Conservation (phyloP, 129 eudicot genomes). For the Glebionis coronaria region DNA sequence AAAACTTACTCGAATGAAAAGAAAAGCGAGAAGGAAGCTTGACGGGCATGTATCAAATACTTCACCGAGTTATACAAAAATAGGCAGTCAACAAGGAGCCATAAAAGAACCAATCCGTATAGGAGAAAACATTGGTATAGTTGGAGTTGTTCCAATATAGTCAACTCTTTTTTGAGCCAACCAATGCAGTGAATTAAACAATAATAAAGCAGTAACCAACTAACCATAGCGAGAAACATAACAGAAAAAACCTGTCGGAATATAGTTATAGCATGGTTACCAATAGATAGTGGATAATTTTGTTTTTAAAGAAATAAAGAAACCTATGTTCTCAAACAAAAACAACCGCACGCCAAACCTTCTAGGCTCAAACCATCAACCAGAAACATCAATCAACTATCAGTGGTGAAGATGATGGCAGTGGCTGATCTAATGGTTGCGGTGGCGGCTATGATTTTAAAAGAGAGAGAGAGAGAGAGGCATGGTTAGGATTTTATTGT, state of each 20-base stretch:
- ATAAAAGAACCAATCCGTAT: conserved; percentile 84
- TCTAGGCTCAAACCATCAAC: too few relatives aligned
- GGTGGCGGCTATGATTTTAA: too few relatives aligned
- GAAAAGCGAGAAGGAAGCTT: conserved; percentile 94
- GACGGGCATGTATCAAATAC: conserved; percentile 72
- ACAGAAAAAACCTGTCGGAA: conserved; percentile 94
- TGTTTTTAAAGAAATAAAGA: too few relatives aligned
- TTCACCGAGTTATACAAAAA: conserved; percentile 71
- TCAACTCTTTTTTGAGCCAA: conserved; percentile 99
- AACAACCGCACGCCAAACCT: too few relatives aligned
- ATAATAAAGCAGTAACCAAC: conserved; percentile 79
- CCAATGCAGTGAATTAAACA: conserved; percentile 95
- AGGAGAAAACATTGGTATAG: conserved; percentile 78
- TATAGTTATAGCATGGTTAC: conserved; percentile 92
- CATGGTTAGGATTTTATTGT: too few relatives aligned
- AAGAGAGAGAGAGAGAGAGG: too few relatives aligned
- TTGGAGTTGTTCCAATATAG: conserved; percentile 94
- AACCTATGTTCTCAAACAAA: too few relatives aligned
- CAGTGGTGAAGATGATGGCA: too few relatives aligned
- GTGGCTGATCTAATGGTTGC: too few relatives aligned
- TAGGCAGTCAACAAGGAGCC: conserved; percentile 83
- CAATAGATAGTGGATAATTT: too few relatives aligned
- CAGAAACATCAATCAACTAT: too few relatives aligned
- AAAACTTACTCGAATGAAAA: conserved; percentile 88
- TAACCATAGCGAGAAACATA: conserved; percentile 89